phyloP scores from a whole-genome alignment of 192 early-diverging fungal species.

The Dimargaris verticillata region DNA sequence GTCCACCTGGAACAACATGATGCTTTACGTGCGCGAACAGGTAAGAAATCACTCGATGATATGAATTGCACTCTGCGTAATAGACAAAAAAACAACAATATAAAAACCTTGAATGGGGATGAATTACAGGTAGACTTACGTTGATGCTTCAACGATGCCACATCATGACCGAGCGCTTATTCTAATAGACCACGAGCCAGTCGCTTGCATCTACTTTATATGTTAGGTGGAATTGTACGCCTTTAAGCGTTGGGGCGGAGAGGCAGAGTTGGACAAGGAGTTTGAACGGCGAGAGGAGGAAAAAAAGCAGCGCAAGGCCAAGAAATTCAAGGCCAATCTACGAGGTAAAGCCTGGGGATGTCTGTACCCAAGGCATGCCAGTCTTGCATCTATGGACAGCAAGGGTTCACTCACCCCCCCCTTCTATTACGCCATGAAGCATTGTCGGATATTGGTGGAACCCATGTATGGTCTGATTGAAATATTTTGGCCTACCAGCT shows the following conservation, averaged over 20 bases:
- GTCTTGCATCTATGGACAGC: neutral
- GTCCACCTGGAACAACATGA: conserved; percentile 93
- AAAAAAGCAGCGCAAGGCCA: conserved; percentile 68
- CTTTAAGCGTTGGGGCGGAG: conserved; percentile 78
- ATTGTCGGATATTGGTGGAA: neutral
- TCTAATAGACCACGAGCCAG: too few relatives aligned
- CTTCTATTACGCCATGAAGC: neutral
- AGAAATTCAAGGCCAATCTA: conserved; percentile 65
- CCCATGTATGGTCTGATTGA: neutral
- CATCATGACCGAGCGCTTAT: too few relatives aligned
- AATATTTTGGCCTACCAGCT: neutral
- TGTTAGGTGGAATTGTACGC: conserved; percentile 77
- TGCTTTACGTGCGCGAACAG: conserved; percentile 71
- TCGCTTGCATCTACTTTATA: too few relatives aligned
- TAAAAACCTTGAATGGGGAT: too few relatives aligned
- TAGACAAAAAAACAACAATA: too few relatives aligned
- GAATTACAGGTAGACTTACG: too few relatives aligned
- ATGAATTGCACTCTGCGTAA: too few relatives aligned
- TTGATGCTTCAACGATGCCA: too few relatives aligned
- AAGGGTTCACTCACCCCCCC: too few relatives aligned
- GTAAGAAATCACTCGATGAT: conserved; percentile 15
- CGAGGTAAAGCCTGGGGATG: conserved; percentile 21
- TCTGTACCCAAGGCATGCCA: neutral
- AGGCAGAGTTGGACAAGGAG: conserved; percentile 73
- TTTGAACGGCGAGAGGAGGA: conserved; percentile 61